Conservation (phyloP, 768 basidiomycete genomes). For the Boletus rex-veris region DNA sequence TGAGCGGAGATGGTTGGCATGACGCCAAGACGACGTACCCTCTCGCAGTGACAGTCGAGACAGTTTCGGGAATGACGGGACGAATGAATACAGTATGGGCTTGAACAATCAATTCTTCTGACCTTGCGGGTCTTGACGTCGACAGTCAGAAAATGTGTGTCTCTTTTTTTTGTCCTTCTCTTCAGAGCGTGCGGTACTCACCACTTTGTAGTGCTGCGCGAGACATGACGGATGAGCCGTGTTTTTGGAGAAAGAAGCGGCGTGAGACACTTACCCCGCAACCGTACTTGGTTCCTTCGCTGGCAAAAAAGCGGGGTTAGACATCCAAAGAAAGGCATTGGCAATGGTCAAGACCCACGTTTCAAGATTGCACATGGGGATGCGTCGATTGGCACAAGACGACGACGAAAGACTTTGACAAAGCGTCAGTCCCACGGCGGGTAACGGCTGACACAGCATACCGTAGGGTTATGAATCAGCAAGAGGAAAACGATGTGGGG, state of each 20-base stretch:
- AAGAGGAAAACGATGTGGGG: conserved; percentile 8
- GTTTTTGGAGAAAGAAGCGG: background rate
- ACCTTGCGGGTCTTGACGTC: conserved; percentile 32
- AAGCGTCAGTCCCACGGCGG: conserved; percentile 2
- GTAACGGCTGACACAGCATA: conserved; percentile 11
- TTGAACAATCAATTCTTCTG: conserved; percentile 34
- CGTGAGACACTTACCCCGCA: conserved; percentile 51
- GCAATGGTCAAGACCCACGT: conserved; percentile 39
- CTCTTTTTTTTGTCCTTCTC: too few relatives aligned
- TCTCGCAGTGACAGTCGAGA: conserved; percentile 41
- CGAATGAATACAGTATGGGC: conserved; percentile 40
- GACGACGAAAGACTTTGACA: conserved; percentile 6
- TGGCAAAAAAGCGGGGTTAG: conserved; percentile 36
- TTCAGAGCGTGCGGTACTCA: conserved; percentile 39
- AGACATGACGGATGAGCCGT: conserved; percentile 9
- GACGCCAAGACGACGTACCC: conserved; percentile 29
- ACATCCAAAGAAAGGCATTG: conserved; percentile 13
- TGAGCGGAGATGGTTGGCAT: conserved; percentile 3
- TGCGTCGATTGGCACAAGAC: conserved; percentile 8
- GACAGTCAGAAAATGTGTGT: conserved; percentile 3
- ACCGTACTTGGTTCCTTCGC: conserved; percentile 71
- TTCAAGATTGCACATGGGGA: conserved; percentile 52
- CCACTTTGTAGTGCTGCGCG: conserved; percentile 64
- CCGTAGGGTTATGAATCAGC: conserved; percentile 8
- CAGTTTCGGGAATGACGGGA: conserved; percentile 40